Conservation (phyloP, 2,329 filamentous ascomycete genomes). For the Fusarium brevicatenulatum region DNA sequence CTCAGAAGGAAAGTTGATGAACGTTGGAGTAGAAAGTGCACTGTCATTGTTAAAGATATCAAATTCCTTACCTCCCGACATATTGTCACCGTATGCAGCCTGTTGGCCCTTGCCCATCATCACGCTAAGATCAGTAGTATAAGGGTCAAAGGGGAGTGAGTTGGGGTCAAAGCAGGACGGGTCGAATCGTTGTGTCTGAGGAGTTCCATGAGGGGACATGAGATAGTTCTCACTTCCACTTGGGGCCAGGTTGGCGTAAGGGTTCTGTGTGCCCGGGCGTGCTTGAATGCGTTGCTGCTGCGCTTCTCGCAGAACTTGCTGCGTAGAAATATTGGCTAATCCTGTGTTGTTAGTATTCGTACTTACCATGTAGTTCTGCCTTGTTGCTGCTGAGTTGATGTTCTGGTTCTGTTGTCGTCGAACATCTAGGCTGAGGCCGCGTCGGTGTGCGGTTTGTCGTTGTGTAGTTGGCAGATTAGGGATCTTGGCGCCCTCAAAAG, state of each 20-base stretch:
- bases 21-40: constrained; percentile 60
- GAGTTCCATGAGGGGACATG: constrained; percentile 65
- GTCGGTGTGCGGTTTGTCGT: constrained; percentile 70
- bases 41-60: constrained; percentile 60
- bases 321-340: constrained; percentile 71
- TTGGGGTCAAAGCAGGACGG: constrained; percentile 57
- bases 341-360: constrained; percentile 65
- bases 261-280: constrained; percentile 73
- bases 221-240: constrained; percentile 64
- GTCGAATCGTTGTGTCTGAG: constrained; percentile 64
- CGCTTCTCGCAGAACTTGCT: constrained; percentile 83
- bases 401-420: constrained; percentile 61
- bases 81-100: constrained; percentile 53
- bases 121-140: constrained; percentile 54
- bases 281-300: constrained; percentile 83
- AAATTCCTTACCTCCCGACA: constrained; percentile 59
- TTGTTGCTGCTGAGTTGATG: constrained; percentile 42
- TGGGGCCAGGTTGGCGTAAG: constrained; percentile 47
- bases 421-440: constrained; percentile 86
- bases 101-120: constrained; percentile 62
- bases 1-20: constrained; percentile 62
- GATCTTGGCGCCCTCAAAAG: constrained; percentile 79
- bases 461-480: constrained; percentile 65
- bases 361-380: constrained; percentile 58
- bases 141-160: constrained; percentile 60